Percentiles rank a stretch among this genome's conserved stretches.
Evolutionary conservation across 1,139 yeast genomes (phyloP).

Genomic region (Sugiyamaella novakii): DNA sequence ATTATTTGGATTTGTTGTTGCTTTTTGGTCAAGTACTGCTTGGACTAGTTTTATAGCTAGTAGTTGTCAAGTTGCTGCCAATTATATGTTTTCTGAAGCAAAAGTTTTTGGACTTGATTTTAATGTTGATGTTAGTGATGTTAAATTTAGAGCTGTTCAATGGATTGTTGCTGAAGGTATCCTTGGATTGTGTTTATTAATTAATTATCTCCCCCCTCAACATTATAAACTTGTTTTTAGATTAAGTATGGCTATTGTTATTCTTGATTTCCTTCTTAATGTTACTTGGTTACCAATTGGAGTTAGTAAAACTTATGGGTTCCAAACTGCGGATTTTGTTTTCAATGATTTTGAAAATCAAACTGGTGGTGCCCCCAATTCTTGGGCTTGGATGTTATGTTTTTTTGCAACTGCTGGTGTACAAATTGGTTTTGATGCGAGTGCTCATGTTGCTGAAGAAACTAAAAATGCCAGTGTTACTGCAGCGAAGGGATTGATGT

Average conservation of each 20-base stretch:
- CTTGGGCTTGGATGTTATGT: slow-evolving; percentile 36
- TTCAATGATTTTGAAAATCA: slow-evolving; percentile 61
- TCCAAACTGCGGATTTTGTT: slow-evolving; percentile 59
- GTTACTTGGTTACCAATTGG: slow-evolving; percentile 38
- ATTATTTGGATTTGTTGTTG: slow-evolving; percentile 35
- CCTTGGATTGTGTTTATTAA: slow-evolving; percentile 27
- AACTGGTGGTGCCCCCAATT: slow-evolving; percentile 58
- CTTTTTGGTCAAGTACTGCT: slow-evolving; percentile 38
- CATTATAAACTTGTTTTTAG: slow-evolving; percentile 33
- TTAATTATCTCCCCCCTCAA: slow-evolving; percentile 34
- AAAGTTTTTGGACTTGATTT: slow-evolving; percentile 31
- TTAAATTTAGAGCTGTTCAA: slow-evolving; percentile 36
- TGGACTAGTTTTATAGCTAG: slow-evolving; percentile 37
- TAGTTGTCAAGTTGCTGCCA: slow-evolving; percentile 31
- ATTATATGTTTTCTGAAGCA: slow-evolving; percentile 34
- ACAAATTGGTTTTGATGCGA: slow-evolving; percentile 57
- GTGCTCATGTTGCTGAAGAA: slow-evolving; percentile 69
- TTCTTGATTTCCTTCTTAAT: slow-evolving; percentile 34
- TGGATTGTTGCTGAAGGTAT: slow-evolving; percentile 35
- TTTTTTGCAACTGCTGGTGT: slow-evolving; percentile 36
- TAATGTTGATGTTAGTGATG: slow-evolving; percentile 27
- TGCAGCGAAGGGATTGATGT: slow-evolving; percentile 60
- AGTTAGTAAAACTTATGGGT: slow-evolving; percentile 34
- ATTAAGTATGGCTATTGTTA: slow-evolving; percentile 27
- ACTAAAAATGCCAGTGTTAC: slow-evolving; percentile 58